Conservation (phyloP, 371 early-diverging fungal species). For the Mortierella sp. region DNA sequence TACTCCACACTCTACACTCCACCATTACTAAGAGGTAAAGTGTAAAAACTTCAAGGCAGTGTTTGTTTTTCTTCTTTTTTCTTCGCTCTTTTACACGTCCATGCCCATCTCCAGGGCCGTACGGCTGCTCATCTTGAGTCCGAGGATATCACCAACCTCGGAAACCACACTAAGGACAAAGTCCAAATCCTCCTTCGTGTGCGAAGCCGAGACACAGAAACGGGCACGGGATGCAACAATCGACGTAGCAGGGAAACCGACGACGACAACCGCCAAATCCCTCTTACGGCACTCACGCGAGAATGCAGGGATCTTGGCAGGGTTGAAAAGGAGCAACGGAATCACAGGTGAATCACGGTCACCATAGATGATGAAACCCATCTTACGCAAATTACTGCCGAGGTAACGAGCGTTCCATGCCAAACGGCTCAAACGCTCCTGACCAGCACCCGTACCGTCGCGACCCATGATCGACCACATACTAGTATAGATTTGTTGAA, state of each 20-base stretch:
- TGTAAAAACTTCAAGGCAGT: neutral
- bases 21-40: neutral
- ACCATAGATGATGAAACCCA: slow-evolving; percentile 98
- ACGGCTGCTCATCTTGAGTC: slow-evolving; percentile 56
- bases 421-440: slow-evolving; percentile 83
- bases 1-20: no score
- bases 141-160: slow-evolving; percentile 57
- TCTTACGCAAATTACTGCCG: slow-evolving; percentile 79
- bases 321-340: slow-evolving; percentile 97
- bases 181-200: slow-evolving; percentile 96
- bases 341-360: slow-evolving; percentile 95
- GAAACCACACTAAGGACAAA: slow-evolving; percentile 51
- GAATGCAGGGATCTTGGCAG: slow-evolving; percentile 98
- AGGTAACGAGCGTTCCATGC: slow-evolving; percentile 93
- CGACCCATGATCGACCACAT: slow-evolving; percentile 93
- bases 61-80: no score
- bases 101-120: slow-evolving; percentile 50
- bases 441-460: slow-evolving; percentile 86
- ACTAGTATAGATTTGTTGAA: slow-evolving; percentile 93
- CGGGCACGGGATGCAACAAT: slow-evolving; percentile 96
- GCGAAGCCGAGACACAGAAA: slow-evolving; percentile 97
- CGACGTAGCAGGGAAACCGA: slow-evolving; percentile 99
- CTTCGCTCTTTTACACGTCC: slow-evolving; percentile 43
- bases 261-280: slow-evolving; percentile 98
- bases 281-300: slow-evolving; percentile 92